phyloP scores from a whole-genome alignment of 352 stramenopile species.

The Globisporangium megalacanthum region DNA sequence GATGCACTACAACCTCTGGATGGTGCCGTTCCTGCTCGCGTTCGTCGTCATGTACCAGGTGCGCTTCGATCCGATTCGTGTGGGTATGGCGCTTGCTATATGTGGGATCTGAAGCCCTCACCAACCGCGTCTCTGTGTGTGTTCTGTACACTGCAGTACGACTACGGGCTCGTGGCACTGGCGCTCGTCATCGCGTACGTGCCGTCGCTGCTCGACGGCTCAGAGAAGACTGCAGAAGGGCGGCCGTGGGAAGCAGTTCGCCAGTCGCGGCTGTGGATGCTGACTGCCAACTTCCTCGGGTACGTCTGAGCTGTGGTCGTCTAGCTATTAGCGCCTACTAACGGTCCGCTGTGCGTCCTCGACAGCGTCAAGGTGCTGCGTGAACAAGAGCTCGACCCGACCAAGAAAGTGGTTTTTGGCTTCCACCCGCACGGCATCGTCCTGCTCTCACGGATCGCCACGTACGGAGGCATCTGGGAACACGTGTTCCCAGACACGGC shows the following conservation, averaged over 20 bases:
- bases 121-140: too few relatives aligned
- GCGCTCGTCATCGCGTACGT: constrained; percentile 37
- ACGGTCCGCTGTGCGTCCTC: too few relatives aligned
- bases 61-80: too few relatives aligned
- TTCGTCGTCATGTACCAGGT: constrained; percentile 32
- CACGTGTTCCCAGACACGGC: constrained; percentile 26
- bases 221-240: constrained; percentile 28
- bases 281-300: constrained; percentile 29
- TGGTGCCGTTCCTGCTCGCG: constrained; percentile 20
- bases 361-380: constrained; percentile 25
- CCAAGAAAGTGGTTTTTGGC: constrained; percentile 33
- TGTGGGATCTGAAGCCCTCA: too few relatives aligned
- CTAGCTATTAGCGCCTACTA: too few relatives aligned
- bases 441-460: constrained; percentile 35
- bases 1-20: constrained; percentile 48
- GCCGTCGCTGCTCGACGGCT: constrained; percentile 33
- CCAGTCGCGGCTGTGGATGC: constrained; percentile 23
- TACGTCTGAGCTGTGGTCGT: too few relatives aligned
- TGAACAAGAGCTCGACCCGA: constrained; percentile 25
- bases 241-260: constrained; percentile 31
- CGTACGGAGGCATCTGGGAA: constrained; percentile 44
- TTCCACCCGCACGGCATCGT: constrained; percentile 54
- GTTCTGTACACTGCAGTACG: constrained; percentile 3
- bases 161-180: constrained; percentile 24
- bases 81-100: too few relatives aligned